These are phyloP conservation scores for Cystobasidium pallidum DNA, from an alignment of 1,284 basidiomycete species.

Conservation along the genomic window DNA sequence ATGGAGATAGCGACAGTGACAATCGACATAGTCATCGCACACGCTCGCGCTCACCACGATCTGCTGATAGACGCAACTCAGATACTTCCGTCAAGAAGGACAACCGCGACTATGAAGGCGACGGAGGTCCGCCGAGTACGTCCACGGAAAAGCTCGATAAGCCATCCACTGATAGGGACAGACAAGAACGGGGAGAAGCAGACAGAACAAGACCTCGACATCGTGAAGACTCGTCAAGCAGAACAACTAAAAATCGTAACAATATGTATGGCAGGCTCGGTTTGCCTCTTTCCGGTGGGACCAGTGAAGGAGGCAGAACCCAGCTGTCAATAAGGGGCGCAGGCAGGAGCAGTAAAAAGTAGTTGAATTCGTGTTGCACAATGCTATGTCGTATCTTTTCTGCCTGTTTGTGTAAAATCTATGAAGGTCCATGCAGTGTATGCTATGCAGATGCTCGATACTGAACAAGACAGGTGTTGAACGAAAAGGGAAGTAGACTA, in stretches of 20 bases:
- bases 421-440: not conserved
- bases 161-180: not conserved
- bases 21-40: constrained; percentile 3
- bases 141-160: not conserved
- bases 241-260: not conserved
- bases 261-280: constrained; percentile 33
- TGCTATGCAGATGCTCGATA: too few relatives aligned
- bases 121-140: not conserved
- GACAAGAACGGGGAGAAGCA: not conserved
- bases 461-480: too few relatives aligned
- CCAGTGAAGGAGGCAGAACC: constrained; percentile 5
- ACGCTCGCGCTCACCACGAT: not conserved
- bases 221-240: not conserved
- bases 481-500: too few relatives aligned
- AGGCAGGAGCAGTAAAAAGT: constrained; percentile 8
- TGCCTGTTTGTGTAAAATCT: not conserved
- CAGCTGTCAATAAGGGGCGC: constrained; percentile 3
- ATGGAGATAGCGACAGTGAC: not conserved
- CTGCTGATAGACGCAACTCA: not conserved
- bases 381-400: not conserved
- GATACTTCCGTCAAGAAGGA: not conserved
- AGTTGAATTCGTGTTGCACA: not conserved
- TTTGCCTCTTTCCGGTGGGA: constrained; percentile 19
- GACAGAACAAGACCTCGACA: not conserved
- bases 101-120: not conserved